phyloP scores from a whole-genome alignment of 140 eudicot genomes.

The Oenanthe javanica region DNA sequence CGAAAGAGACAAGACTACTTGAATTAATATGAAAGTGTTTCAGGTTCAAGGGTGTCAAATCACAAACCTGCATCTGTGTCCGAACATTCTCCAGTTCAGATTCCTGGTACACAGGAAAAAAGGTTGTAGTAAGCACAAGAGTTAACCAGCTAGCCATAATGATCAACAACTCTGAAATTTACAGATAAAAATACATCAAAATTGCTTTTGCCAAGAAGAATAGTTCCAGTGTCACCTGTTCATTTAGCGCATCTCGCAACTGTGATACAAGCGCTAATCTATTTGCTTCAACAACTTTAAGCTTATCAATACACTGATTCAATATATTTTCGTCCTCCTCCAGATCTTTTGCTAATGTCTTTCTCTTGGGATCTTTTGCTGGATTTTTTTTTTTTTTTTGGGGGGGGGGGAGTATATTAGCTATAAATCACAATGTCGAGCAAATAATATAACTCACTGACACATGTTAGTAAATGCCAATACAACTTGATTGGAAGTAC shows the following conservation, averaged over 20 bases:
- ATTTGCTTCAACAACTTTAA: slow-evolving; percentile 80
- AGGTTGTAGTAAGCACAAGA: slow-evolving; percentile 12
- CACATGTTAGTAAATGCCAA: background rate
- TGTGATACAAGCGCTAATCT: slow-evolving; percentile 72
- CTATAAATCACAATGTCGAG: slow-evolving; percentile 5
- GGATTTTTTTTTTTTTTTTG: slow-evolving; percentile 7
- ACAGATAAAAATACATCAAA: background rate
- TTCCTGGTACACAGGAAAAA: slow-evolving; percentile 38
- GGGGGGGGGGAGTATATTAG: slow-evolving; percentile 1
- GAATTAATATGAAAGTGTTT: background rate
- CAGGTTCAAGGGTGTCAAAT: background rate
- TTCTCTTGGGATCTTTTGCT: slow-evolving; percentile 80
- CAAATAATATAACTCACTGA: background rate
- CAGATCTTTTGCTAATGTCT: slow-evolving; percentile 50
- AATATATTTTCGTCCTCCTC: slow-evolving; percentile 65
- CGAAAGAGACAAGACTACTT: background rate
- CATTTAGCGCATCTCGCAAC: slow-evolving; percentile 66
- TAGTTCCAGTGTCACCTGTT: slow-evolving; percentile 45
- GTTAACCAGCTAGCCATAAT: background rate
- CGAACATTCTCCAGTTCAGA: slow-evolving; percentile 88
- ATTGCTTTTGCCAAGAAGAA: background rate
- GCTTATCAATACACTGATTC: slow-evolving; percentile 70
- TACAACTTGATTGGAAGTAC: background rate
- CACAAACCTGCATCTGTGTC: slow-evolving; percentile 84
- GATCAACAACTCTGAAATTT: background rate